phyloP scores from a whole-genome alignment of 2,329 filamentous ascomycete genomes.

The Chrysosporium keratinophilum region DNA sequence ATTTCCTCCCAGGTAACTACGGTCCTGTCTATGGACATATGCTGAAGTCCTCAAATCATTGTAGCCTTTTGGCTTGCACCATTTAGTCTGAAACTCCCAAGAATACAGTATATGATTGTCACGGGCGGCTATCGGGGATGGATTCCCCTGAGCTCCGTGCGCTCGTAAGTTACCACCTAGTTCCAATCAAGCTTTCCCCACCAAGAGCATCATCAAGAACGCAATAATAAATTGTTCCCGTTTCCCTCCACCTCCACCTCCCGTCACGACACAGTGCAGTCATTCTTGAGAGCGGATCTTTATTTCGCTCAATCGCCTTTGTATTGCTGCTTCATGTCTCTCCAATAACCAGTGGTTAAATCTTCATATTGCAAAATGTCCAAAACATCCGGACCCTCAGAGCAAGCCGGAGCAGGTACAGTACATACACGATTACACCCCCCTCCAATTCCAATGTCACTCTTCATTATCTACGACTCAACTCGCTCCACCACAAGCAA shows the following conservation, averaged over 20 bases:
- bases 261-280: neutral
- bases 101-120: no score
- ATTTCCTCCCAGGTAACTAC: no score
- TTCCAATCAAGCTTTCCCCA: neutral
- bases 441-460: neutral
- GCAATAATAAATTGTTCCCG: neutral
- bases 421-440: neutral
- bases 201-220: neutral
- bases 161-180: neutral
- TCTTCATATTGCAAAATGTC: neutral
- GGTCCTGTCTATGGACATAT: no score
- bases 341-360: neutral
- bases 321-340: neutral
- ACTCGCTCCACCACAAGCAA: neutral
- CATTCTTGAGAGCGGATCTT: neutral
- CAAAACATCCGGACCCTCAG: neutral
- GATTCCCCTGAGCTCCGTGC: no score
- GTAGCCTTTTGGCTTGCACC: no score
- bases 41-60: no score
- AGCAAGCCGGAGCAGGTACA: slow-evolving; percentile 7
- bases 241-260: neutral
- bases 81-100: no score
- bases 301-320: neutral
- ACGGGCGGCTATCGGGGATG: no score
- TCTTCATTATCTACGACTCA: neutral